Conservation (phyloP, 2,329 filamentous ascomycete species). For the Fusarium pilosicola region DNA sequence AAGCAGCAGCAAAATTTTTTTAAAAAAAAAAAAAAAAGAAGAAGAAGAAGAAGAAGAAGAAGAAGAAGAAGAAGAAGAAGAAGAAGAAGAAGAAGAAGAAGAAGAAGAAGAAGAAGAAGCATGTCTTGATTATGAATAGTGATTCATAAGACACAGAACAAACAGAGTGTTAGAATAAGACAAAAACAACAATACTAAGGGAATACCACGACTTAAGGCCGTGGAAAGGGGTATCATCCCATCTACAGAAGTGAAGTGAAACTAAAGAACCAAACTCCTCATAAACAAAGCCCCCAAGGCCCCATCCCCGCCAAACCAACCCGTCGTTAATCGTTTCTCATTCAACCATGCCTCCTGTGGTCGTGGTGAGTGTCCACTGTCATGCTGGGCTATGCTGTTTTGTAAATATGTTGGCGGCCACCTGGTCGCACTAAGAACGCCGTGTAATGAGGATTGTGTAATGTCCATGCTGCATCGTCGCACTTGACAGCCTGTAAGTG, state of each 20-base stretch:
- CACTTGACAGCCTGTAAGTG: conserved; percentile 32
- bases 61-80: neutral
- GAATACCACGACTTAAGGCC: conserved; percentile 32
- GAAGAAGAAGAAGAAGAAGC: neutral
- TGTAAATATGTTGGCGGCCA: conserved; percentile 32
- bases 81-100: neutral
- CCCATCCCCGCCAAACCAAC: conserved; percentile 23
- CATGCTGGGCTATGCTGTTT: conserved; percentile 30
- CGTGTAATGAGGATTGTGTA: conserved; percentile 31
- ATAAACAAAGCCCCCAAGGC: conserved; percentile 15
- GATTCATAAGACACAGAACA: neutral
- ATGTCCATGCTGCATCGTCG: conserved; percentile 26
- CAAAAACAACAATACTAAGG: conserved; percentile 7
- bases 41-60: neutral
- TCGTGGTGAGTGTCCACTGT: conserved; percentile 14
- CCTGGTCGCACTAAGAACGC: conserved; percentile 36
- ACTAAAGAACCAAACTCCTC: conserved; percentile 36
- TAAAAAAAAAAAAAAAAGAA: neutral
- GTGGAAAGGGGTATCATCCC: conserved; percentile 52
- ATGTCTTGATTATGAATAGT: neutral
- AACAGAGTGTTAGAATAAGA: neutral
- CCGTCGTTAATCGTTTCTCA: conserved; percentile 44
- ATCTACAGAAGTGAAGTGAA: conserved; percentile 49
- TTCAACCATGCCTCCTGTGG: conserved; percentile 30
- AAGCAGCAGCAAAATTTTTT: conserved; percentile 11